phyloP scores from a whole-genome alignment of 257 asterid species.

The Solanum chmielewskii region DNA sequence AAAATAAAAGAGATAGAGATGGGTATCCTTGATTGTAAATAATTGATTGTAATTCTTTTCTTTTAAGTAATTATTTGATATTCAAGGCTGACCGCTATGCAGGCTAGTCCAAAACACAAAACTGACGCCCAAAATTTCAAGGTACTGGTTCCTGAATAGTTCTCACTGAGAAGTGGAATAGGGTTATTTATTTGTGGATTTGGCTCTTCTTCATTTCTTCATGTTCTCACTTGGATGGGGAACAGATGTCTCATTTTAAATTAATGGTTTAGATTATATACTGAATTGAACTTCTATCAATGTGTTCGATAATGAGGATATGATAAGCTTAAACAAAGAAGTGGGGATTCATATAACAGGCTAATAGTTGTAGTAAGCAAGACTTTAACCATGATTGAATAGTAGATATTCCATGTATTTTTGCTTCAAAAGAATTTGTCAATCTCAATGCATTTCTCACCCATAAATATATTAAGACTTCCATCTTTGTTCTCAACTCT shows the following conservation, averaged over 20 bases:
- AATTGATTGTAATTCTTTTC: not conserved
- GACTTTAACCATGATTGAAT: not conserved
- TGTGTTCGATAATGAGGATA: not conserved
- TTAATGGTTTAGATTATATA: not conserved
- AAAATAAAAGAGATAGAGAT: not conserved
- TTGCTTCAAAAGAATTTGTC: not conserved
- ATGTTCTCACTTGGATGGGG: not conserved
- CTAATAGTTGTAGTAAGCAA: not conserved
- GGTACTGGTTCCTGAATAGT: not conserved
- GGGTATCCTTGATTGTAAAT: not conserved
- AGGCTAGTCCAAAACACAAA: not conserved
- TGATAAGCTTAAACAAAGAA: not conserved
- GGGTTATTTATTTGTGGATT: not conserved
- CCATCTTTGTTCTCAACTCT: not conserved
- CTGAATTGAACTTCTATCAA: not conserved
- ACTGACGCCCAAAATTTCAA: not conserved
- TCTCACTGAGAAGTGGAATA: not conserved
- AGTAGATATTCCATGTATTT: not conserved
- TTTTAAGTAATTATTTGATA: not conserved
- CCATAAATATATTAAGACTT: not conserved
- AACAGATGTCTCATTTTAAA: not conserved
- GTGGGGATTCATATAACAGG: not conserved
- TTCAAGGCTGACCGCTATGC: slow-evolving; percentile 47
- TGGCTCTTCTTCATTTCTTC: not conserved
- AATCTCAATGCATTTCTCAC: not conserved